Evolutionary conservation across 352 stramenopile species (phyloP).

Genomic region (Globisporangium spinosum): DNA sequence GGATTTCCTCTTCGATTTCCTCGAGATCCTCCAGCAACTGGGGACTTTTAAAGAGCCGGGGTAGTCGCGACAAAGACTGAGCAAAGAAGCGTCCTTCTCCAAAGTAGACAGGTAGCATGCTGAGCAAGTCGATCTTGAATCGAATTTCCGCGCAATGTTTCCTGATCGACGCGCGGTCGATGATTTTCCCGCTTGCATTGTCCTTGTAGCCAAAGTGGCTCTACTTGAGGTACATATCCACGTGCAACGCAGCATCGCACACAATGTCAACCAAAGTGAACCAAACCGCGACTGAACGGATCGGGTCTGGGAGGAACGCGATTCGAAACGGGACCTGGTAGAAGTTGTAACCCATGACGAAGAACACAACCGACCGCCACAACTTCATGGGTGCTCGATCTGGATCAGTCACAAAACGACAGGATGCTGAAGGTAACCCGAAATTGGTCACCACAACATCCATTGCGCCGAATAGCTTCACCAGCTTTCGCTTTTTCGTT

Average conservation of each 20-base stretch:
- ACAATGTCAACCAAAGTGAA: neutral
- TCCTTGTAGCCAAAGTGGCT: conserved; percentile 1
- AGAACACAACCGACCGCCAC: conserved; percentile 1
- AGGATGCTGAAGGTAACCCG: neutral
- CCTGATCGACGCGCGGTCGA: neutral
- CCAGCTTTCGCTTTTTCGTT: neutral
- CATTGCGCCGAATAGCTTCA: neutral
- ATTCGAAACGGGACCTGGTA: conserved; percentile 1
- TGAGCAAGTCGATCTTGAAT: conserved; percentile 1
- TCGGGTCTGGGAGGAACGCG: neutral
- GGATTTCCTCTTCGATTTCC: conserved; percentile 6
- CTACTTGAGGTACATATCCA: conserved; percentile 1
- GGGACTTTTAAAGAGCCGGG: neutral
- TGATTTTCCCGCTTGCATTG: neutral
- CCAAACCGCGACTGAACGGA: neutral
- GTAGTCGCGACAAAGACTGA: neutral
- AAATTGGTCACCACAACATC: neutral
- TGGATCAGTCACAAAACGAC: neutral
- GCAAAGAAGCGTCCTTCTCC: neutral
- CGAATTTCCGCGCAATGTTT: neutral
- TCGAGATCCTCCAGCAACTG: conserved; percentile 2
- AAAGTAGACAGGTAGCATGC: neutral
- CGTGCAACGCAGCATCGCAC: neutral
- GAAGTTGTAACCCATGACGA: neutral
- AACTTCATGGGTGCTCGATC: neutral